phyloP scores from a whole-genome alignment of 1,284 basidiomycete genomes.

The Pascua sp. region DNA sequence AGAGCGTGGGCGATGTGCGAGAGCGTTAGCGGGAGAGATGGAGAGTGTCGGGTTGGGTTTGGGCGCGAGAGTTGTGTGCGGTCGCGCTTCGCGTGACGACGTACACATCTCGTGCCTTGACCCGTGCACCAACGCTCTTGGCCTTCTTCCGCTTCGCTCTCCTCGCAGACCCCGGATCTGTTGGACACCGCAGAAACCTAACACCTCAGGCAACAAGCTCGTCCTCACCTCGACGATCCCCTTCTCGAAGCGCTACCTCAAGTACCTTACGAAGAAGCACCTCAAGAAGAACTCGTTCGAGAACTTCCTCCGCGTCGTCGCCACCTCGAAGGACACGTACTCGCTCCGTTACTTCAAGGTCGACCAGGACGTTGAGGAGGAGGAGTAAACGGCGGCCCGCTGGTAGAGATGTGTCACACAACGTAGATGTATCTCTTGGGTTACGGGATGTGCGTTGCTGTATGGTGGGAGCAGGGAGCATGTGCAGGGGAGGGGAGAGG shows the following conservation, averaged over 20 bases:
- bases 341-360: slow-evolving; percentile 93
- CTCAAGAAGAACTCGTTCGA: slow-evolving; percentile 61
- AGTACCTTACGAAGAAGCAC: slow-evolving; percentile 91
- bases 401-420: neutral
- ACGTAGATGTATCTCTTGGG: neutral
- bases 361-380: slow-evolving; percentile 61
- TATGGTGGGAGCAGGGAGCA: too few relatives aligned
- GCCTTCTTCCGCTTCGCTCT: too few relatives aligned
- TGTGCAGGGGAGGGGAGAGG: too few relatives aligned
- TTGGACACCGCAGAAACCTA: slow-evolving; percentile 1
- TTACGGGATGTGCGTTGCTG: too few relatives aligned
- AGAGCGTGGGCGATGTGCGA: too few relatives aligned
- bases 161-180: too few relatives aligned
- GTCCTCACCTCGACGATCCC: slow-evolving; percentile 75
- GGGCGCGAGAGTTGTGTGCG: too few relatives aligned
- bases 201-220: slow-evolving; percentile 65
- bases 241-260: slow-evolving; percentile 79
- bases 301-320: slow-evolving; percentile 63
- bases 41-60: too few relatives aligned
- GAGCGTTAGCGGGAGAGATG: neutral
- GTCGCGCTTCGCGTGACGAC: too few relatives aligned
- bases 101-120: too few relatives aligned
- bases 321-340: slow-evolving; percentile 82
- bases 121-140: too few relatives aligned
- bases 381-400: slow-evolving; percentile 37